Evolutionary conservation across 257 asterid genomes (phyloP).

Genomic region (Avicennia marina): DNA sequence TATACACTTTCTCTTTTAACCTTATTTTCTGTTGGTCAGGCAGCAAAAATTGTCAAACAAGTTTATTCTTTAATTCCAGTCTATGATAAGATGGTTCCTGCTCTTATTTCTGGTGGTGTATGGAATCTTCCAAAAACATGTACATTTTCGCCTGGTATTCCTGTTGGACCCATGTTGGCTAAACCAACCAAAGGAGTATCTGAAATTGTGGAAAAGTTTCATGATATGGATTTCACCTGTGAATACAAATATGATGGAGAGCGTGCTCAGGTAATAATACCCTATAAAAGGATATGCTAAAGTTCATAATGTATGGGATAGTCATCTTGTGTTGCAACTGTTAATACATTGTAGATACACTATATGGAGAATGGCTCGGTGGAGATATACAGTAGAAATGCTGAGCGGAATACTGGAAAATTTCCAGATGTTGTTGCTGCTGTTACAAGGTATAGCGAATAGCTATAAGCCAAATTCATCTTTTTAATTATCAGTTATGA

Average conservation of each 20-base stretch:
- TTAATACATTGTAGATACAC: conserved; percentile 58
- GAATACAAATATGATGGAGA: conserved; percentile 99
- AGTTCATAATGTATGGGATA: conserved; percentile 10
- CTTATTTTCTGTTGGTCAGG: conserved; percentile 44
- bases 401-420: conserved; percentile 91
- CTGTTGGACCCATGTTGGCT: conserved; percentile 97
- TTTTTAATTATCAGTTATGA: conserved; percentile 3
- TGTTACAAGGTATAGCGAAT: conserved; percentile 55
- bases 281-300: conserved; percentile 11
- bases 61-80: conserved; percentile 90
- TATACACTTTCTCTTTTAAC: conserved; percentile 5
- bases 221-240: conserved; percentile 83
- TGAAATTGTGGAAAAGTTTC: conserved; percentile 92
- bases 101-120: conserved; percentile 87
- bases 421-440: conserved; percentile 87
- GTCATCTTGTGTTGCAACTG: conserved; percentile 6
- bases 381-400: conserved; percentile 97
- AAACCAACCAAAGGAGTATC: conserved; percentile 94
- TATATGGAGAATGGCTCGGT: conserved; percentile 78
- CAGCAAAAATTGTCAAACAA: conserved; percentile 85
- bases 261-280: conserved; percentile 82
- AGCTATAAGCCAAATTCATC: conserved; percentile 6
- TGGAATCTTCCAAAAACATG: conserved; percentile 86
- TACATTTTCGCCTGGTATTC: conserved; percentile 84
- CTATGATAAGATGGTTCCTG: conserved; percentile 73